Evolutionary conservation across 306 rosid genomes (phyloP).

Genomic region (Quercus parvula): DNA sequence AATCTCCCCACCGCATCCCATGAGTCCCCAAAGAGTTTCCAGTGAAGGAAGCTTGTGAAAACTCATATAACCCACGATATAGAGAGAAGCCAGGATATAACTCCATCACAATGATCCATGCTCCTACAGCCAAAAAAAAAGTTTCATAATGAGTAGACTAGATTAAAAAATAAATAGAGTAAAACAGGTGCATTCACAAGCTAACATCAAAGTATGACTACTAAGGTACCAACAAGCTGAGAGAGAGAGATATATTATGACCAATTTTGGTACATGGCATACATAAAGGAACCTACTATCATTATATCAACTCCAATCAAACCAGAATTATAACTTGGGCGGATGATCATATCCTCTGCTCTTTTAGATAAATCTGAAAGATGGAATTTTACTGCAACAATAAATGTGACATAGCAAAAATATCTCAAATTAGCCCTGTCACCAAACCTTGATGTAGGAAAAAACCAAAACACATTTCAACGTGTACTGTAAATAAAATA

Average conservation of each 20-base stretch:
- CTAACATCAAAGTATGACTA: neutral
- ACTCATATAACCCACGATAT: constrained; percentile 77
- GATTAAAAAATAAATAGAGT: constrained; percentile 9
- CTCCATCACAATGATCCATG: constrained; percentile 68
- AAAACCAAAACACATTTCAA: no score
- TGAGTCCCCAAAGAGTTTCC: constrained; percentile 49
- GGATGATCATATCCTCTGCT: neutral
- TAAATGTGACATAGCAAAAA: neutral
- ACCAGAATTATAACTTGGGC: neutral
- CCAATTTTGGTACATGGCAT: neutral
- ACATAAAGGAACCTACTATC: no score
- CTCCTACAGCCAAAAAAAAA: constrained; percentile 35
- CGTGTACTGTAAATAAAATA: no score
- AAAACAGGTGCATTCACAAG: neutral
- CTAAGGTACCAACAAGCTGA: neutral
- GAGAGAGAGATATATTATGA: neutral
- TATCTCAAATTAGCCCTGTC: neutral
- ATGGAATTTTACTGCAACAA: neutral
- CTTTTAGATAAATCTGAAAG: neutral
- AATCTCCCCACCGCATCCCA: constrained; percentile 80
- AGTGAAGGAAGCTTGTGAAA: constrained; percentile 48
- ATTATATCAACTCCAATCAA: neutral
- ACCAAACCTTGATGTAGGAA: no score
- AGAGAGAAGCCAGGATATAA: constrained; percentile 77
- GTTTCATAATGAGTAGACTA: neutral